Conservation (phyloP, 345 rosid species). For the Trapa incisa region DNA sequence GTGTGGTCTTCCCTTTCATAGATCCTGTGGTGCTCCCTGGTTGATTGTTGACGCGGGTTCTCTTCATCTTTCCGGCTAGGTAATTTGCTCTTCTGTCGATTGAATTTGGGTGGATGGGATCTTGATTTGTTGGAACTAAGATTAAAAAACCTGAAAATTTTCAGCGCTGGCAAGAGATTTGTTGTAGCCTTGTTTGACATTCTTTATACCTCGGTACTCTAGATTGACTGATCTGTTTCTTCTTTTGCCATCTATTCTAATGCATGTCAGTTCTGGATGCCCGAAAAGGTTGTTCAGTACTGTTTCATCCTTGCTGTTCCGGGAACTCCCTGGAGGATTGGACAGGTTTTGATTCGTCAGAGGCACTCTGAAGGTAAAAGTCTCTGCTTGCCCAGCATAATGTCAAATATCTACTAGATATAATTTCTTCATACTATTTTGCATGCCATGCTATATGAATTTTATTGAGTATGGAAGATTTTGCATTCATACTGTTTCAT, state of each 20-base stretch:
- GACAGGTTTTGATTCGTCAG: not conserved
- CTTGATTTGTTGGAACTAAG: not conserved
- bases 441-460: not conserved
- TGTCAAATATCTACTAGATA: no score
- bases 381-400: not conserved
- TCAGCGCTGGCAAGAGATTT: not conserved
- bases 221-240: not conserved
- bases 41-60: not conserved
- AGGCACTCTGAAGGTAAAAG: not conserved
- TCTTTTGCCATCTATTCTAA: not conserved
- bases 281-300: not conserved
- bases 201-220: not conserved
- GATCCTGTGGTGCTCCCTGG: not conserved
- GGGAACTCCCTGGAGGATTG: not conserved
- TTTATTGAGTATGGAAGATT: constrained; percentile 1
- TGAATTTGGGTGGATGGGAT: not conserved
- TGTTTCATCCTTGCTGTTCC: not conserved
- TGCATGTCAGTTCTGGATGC: no score
- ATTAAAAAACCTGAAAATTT: not conserved
- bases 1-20: not conserved
- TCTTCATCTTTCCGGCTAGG: not conserved
- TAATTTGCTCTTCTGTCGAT: not conserved
- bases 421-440: not conserved
- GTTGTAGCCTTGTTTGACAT: no score
- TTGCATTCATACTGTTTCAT: not conserved